These are phyloP conservation scores for Stylonectria norvegica DNA, from an alignment of 2,329 filamentous ascomycete genomes.

Conservation along the genomic window DNA sequence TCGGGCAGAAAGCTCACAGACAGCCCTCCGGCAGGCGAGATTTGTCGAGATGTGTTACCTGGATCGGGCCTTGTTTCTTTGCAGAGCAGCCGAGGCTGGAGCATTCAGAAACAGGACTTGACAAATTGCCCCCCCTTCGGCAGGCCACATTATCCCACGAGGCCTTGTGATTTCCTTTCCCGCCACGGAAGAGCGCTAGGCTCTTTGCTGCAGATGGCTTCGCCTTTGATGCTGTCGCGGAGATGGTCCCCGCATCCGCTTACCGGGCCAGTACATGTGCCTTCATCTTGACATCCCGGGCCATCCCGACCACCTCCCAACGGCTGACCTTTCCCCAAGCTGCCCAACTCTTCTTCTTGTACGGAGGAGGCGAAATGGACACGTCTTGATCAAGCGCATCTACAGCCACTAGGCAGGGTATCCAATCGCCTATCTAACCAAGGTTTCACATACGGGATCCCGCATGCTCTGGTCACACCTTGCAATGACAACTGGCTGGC, in stretches of 20 bases:
- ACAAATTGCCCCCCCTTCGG: slow-evolving; percentile 19
- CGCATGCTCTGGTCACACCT: slow-evolving; percentile 16
- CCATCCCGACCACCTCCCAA: slow-evolving; percentile 16
- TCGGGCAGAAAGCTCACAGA: slow-evolving; percentile 17
- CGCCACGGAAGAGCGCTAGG: slow-evolving; percentile 11
- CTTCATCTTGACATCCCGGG: slow-evolving; percentile 6
- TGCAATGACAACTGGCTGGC: slow-evolving; percentile 24
- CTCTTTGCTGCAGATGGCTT: slow-evolving; percentile 11
- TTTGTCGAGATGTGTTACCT: slow-evolving; percentile 21
- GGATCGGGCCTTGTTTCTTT: slow-evolving; percentile 5
- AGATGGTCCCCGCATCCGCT: slow-evolving; percentile 9
- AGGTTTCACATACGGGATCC: slow-evolving; percentile 12
- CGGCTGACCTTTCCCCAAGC: slow-evolving; percentile 8
- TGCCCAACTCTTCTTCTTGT: slow-evolving; percentile 7
- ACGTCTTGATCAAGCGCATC: slow-evolving; percentile 6
- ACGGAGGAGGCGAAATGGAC: slow-evolving; percentile 12
- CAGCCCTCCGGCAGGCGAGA: too few species aligned
- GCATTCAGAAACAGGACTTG: slow-evolving; percentile 6
- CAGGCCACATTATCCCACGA: slow-evolving; percentile 22
- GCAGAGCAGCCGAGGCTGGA: slow-evolving; percentile 6
- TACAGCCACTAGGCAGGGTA: slow-evolving; percentile 6
- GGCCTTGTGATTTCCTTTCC: slow-evolving; percentile 19
- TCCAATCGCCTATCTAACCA: slow-evolving; percentile 18
- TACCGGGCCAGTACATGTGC: slow-evolving; percentile 16
- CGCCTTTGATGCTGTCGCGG: neutral